Evolutionary conservation across 2,329 filamentous ascomycete species (phyloP).

Genomic region (Fusarium nurragi): DNA sequence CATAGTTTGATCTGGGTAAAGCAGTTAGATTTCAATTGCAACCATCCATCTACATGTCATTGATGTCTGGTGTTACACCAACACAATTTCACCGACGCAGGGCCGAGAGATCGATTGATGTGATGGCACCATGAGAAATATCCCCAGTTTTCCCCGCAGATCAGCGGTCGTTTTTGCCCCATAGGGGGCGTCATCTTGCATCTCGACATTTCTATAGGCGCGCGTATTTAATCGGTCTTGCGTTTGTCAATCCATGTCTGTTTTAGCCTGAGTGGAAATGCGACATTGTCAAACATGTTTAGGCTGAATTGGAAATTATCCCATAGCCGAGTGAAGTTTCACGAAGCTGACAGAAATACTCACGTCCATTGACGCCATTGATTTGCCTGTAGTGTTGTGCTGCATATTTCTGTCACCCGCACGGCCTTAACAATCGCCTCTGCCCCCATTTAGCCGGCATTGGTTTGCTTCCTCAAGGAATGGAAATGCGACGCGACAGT

Average conservation of each 20-base stretch:
- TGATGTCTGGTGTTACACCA: not conserved
- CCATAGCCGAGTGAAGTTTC: not conserved
- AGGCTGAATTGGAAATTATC: constrained; percentile 10
- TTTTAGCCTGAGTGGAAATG: constrained; percentile 20
- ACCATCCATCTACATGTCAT: not conserved
- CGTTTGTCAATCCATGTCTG: constrained; percentile 4
- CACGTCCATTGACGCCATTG: not conserved
- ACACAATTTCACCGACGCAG: not conserved
- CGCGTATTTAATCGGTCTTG: constrained; percentile 7
- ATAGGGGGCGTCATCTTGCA: not conserved
- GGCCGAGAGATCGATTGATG: not conserved
- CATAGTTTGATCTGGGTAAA: not conserved
- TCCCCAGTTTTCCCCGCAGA: constrained; percentile 30
- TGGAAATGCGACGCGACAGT: not conserved
- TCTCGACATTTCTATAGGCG: constrained; percentile 3
- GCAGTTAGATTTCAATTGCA: not conserved
- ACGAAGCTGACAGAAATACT: not conserved
- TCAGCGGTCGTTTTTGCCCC: not conserved
- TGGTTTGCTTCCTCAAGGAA: not conserved
- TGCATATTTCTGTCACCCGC: not conserved
- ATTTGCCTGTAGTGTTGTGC: not conserved
- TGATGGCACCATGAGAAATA: not conserved
- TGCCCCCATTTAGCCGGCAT: constrained; percentile 14
- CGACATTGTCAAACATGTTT: not conserved
- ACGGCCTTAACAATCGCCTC: not conserved